Base-by-base conservation (phyloP, 805 yeast species). In the Myxozyma nipponensis region DNA sequence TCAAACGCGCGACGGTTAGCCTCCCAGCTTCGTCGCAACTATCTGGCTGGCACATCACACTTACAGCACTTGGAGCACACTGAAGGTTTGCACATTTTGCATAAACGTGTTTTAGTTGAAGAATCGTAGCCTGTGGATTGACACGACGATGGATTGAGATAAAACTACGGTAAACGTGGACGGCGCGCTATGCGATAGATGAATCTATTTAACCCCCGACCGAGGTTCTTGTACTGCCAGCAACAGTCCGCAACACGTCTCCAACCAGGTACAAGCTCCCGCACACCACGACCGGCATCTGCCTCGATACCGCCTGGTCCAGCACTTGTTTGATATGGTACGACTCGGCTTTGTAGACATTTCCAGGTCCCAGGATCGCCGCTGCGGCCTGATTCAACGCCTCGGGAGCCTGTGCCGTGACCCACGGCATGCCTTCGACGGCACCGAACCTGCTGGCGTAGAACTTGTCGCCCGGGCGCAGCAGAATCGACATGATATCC, bases 401-500 rank as follows among this genome's bases (percentile, higher is more conserved):
- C 1, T 50, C 59, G 0, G 71, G 62, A 3, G 63, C 60, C 55
- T 72, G 73, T 1, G 90, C 69, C 38, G 72, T 62, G 3, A 93
- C 81, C 98, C 98, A 93, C 0, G 98, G 96, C 98, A 93, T 93
- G 0, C 87, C 84, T 13, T 83, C 90, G 0, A 95, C 91, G 1
- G 69, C 60, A 1, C 81, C 77, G 64, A 90, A 93, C 28, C 71
- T 63, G 0, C 91, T 81, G 0, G 83, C 75, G 1, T 83, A 68
- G 0, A 90, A 77, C 2, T 69, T 65, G 60, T 89, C 96, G 0
- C 66, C 62, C 0, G 70, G 60, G 4, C 65, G 64, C 2, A 85
- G 63, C 1, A 87, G 66, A 18, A 77, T 75, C 26, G 69, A 63
- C 36, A 86, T 66, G 19, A 89, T 66, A 0, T 73, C 72, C 1